A percentile compares a stretch with the other conserved stretches of the same genome.
Conservation (phyloP, 768 basidiomycete genomes). For the Serendipita sp. region DNA sequence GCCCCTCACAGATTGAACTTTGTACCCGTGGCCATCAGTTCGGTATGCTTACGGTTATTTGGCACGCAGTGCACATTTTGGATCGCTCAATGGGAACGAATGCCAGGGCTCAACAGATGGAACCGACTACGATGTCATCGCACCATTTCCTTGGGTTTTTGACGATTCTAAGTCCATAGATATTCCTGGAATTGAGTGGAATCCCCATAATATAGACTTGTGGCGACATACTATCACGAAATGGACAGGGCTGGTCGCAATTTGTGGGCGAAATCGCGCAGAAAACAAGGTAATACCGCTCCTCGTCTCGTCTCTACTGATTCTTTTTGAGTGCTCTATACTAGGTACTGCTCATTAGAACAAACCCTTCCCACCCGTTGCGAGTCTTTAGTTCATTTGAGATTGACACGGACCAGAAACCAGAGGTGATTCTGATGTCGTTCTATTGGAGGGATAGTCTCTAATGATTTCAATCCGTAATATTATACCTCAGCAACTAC, state of each 20-base stretch:
- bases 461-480: not conserved
- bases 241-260: not conserved
- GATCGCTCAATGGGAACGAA: not conserved
- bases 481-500: not conserved
- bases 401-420: not conserved
- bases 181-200: not conserved
- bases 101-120: not conserved
- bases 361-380: not conserved
- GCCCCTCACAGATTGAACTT: not conserved
- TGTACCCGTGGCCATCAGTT: not conserved
- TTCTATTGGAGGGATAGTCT: too few species aligned
- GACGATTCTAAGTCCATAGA: not conserved
- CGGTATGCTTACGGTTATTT: not conserved
- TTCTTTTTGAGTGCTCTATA: not conserved
- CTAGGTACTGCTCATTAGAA: not conserved
- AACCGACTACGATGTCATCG: not conserved
- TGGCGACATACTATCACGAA: not conserved
- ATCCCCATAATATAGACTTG: not conserved
- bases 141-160: not conserved
- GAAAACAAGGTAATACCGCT: not conserved
- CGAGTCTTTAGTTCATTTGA: not conserved
- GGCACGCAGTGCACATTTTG: not conserved
- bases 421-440: not conserved
- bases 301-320: not conserved
- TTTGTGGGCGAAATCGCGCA: not conserved